Percentiles rank a stretch among this genome's conserved stretches.
Evolutionary conservation across 2,329 filamentous ascomycete species (phyloP).

Genomic region (Pyrenophora teres): DNA sequence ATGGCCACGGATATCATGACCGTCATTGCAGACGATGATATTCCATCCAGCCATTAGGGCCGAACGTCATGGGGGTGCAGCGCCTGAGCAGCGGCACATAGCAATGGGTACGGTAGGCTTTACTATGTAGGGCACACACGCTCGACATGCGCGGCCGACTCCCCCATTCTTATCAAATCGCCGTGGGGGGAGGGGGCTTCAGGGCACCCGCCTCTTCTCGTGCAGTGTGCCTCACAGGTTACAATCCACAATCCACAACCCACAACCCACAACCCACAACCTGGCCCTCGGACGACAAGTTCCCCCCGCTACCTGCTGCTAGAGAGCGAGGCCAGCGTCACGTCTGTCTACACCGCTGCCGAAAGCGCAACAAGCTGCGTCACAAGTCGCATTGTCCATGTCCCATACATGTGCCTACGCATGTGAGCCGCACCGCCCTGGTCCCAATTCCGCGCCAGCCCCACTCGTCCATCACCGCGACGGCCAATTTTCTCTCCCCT

Average conservation of each 20-base stretch:
- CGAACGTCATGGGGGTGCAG: conserved; percentile 6
- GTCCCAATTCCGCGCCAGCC: conserved; percentile 7
- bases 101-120: neutral
- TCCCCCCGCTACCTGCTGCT: conserved; percentile 4
- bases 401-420: neutral
- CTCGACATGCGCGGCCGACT: conserved; percentile 12
- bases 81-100: conserved; percentile 5
- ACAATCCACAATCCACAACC: neutral
- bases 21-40: neutral
- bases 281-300: conserved; percentile 9
- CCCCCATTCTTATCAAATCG: conserved; percentile 22
- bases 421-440: conserved; percentile 6
- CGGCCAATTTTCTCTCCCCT: conserved; percentile 15
- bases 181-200: conserved; percentile 23
- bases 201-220: conserved; percentile 11
- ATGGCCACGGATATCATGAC: neutral
- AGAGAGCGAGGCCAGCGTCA: conserved; percentile 9
- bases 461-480: conserved; percentile 13
- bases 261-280: neutral
- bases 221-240: conserved; percentile 9
- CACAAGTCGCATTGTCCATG: neutral
- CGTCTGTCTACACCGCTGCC: neutral
- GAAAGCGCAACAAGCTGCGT: neutral
- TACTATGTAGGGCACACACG: neutral
- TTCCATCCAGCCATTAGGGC: neutral